These are phyloP conservation scores for Aspergillus ruber DNA, from an alignment of 2,329 filamentous ascomycete species.

Conservation along the genomic window DNA sequence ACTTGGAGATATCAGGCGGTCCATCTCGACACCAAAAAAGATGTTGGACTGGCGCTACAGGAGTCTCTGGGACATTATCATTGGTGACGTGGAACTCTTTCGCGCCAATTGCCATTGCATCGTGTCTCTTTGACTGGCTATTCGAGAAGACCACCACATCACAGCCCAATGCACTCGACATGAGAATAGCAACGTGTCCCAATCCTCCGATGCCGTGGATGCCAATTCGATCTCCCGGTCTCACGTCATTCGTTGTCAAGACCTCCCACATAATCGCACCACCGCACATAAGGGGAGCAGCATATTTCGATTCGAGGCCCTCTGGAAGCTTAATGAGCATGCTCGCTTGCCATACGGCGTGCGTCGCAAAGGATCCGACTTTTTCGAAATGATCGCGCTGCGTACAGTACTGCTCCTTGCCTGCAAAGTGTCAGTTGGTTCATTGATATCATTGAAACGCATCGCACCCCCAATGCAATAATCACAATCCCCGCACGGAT, in stretches of 20 bases:
- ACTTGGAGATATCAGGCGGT: constrained; percentile 6
- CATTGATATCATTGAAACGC: neutral
- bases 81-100: constrained; percentile 51
- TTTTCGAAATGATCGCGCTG: constrained; percentile 11
- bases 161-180: constrained; percentile 59
- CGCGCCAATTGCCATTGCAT: constrained; percentile 46
- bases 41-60: constrained; percentile 5
- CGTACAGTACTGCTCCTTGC: constrained; percentile 13
- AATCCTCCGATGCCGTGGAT: constrained; percentile 8
- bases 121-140: constrained; percentile 9
- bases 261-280: constrained; percentile 6
- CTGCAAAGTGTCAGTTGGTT: constrained; percentile 1
- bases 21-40: constrained; percentile 6
- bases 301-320: constrained; percentile 1
- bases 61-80: neutral
- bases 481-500: constrained; percentile 12
- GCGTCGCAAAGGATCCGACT: constrained; percentile 13
- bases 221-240: constrained; percentile 6
- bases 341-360: constrained; percentile 9
- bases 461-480: constrained; percentile 11
- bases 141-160: constrained; percentile 33
- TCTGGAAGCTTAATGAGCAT: constrained; percentile 4
- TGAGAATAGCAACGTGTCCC: constrained; percentile 38
- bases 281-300: constrained; percentile 9
- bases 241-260: constrained; percentile 6